A percentile compares a stretch with the other conserved stretches of the same genome.
Evolutionary conservation across 805 yeast species (phyloP).

Genomic region (Candida patagonica): DNA sequence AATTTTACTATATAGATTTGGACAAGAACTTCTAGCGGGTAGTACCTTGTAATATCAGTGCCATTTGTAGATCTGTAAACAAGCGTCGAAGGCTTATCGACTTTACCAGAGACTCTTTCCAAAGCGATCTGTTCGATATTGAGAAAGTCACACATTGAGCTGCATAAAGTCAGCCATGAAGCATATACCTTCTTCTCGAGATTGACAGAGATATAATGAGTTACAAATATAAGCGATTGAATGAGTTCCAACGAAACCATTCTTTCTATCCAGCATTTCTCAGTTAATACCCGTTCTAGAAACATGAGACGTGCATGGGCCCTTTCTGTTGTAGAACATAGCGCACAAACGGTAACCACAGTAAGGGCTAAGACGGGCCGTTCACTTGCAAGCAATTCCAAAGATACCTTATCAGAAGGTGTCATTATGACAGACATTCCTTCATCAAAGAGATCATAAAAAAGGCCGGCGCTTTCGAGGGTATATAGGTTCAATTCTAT

Average conservation of each 20-base stretch:
- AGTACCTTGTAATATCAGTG: background rate
- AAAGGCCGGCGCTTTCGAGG: conserved; percentile 4
- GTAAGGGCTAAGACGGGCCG: conserved; percentile 11
- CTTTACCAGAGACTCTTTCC: too few species aligned
- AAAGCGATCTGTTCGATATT: too few species aligned
- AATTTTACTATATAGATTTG: background rate
- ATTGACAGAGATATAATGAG: conserved; percentile 12
- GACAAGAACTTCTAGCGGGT: background rate
- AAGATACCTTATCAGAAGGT: too few species aligned
- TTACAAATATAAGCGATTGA: conserved; percentile 13
- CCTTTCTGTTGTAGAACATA: conserved; percentile 6
- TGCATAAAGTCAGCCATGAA: conserved; percentile 2
- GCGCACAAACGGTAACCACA: conserved; percentile 7
- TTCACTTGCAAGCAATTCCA: conserved; percentile 2
- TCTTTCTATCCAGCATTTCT: conserved; percentile 6
- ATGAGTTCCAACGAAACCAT: conserved; percentile 4
- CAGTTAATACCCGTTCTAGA: conserved; percentile 11
- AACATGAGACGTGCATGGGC: conserved; percentile 9
- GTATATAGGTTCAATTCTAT: conserved; percentile 9
- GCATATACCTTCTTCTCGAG: conserved; percentile 7
- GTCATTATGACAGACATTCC: conserved; percentile 3
- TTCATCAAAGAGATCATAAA: conserved; percentile 2
- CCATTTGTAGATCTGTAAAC: conserved; percentile 3
- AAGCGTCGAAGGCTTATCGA: too few species aligned
- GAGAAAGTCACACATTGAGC: too few species aligned